Conservation (phyloP, 169 alveolate species). For the Cryptosporidium andersoni region DNA sequence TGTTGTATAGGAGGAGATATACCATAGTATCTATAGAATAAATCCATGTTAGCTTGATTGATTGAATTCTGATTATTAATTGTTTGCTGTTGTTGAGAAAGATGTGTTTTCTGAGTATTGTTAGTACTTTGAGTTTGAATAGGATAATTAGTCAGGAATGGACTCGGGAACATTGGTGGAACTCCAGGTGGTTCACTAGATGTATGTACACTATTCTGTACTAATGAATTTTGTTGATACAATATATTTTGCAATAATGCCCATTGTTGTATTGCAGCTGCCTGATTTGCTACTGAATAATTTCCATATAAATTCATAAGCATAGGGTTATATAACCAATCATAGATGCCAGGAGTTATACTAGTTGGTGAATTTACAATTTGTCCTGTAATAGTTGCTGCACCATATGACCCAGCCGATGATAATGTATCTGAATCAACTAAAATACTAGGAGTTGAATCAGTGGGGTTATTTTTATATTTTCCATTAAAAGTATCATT, state of each 20-base stretch:
- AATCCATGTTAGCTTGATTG: slow-evolving; percentile 37
- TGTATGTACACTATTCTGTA: background rate
- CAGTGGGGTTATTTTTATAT: background rate
- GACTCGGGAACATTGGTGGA: background rate
- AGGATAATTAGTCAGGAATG: slow-evolving; percentile 35
- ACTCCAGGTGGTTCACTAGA: too few relatives aligned
- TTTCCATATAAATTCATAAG: slow-evolving; percentile 65
- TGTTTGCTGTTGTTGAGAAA: slow-evolving; percentile 9
- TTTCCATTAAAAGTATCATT: slow-evolving; percentile 17
- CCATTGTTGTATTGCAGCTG: slow-evolving; percentile 69
- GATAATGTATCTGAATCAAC: slow-evolving; percentile 34
- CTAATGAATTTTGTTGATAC: background rate
- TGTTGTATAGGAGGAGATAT: slow-evolving; percentile 15
- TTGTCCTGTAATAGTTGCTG: slow-evolving; percentile 1
- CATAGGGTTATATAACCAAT: slow-evolving; percentile 59
- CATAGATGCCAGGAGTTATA: slow-evolving; percentile 32
- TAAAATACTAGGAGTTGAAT: slow-evolving; percentile 18
- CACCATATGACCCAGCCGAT: slow-evolving; percentile 1
- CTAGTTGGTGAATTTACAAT: background rate
- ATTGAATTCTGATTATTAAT: slow-evolving; percentile 26
- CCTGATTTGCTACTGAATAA: slow-evolving; percentile 63
- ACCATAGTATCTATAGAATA: slow-evolving; percentile 39
- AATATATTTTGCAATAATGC: slow-evolving; percentile 55
- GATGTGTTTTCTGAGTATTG: slow-evolving; percentile 18
- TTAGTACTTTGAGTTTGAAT: slow-evolving; percentile 33